These are phyloP conservation scores for Sarocladium oryzae DNA, from an alignment of 2,329 filamentous ascomycete genomes.

Conservation along the genomic window DNA sequence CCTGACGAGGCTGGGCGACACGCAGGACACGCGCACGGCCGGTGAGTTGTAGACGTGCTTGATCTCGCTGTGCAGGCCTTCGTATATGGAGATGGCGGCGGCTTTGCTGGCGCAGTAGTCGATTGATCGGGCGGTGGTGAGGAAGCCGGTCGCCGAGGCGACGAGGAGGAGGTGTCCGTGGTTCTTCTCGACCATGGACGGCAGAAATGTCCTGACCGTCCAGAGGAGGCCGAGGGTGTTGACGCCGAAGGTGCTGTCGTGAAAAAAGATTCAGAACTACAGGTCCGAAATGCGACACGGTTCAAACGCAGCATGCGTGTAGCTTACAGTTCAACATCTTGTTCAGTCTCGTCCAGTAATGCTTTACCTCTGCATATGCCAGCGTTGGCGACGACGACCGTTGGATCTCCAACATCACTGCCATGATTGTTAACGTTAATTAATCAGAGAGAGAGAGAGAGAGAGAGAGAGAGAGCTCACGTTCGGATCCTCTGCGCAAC, in stretches of 20 bases:
- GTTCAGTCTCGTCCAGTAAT: slow-evolving; percentile 43
- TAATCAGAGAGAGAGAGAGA: background rate
- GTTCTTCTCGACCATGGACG: slow-evolving; percentile 53
- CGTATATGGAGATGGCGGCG: slow-evolving; percentile 60
- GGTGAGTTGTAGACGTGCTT: slow-evolving; percentile 54
- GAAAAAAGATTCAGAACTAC: no score
- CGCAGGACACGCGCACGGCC: slow-evolving; percentile 47
- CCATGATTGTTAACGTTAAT: slow-evolving; percentile 20
- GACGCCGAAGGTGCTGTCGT: slow-evolving; percentile 61
- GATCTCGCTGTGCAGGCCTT: slow-evolving; percentile 55
- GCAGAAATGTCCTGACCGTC: slow-evolving; percentile 60
- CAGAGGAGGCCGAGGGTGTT: slow-evolving; percentile 64
- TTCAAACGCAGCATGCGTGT: no score
- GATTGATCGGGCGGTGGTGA: slow-evolving; percentile 55
- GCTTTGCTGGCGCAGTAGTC: slow-evolving; percentile 65
- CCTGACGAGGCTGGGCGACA: slow-evolving; percentile 1
- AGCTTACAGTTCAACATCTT: background rate
- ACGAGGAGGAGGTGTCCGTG: slow-evolving; percentile 71
- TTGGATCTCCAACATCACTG: slow-evolving; percentile 54
- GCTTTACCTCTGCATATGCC: slow-evolving; percentile 57
- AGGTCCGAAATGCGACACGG: no score
- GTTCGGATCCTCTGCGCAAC: slow-evolving; percentile 42
- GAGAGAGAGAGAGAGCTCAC: background rate
- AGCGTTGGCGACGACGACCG: slow-evolving; percentile 67
- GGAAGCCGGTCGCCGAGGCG: slow-evolving; percentile 56